Evolutionary conservation across 768 basidiomycete species (phyloP).

Genomic region (Mycena indigotica): DNA sequence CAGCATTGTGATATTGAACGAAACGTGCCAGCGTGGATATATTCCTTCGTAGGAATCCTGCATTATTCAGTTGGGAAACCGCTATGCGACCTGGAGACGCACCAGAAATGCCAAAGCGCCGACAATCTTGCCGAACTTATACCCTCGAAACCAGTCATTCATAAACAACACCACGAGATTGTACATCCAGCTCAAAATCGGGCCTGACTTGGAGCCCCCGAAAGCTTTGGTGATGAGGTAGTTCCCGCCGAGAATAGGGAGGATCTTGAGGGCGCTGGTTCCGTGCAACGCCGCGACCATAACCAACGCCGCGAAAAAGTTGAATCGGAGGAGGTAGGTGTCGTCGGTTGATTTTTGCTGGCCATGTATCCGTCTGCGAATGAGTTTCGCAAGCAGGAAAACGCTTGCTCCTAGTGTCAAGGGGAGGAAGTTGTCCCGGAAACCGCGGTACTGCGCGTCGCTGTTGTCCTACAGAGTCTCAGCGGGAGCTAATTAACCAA

Average conservation of each 20-base stretch:
- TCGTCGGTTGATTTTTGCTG: conserved; percentile 26
- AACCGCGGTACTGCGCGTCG: conserved; percentile 87
- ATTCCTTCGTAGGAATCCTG: conserved; percentile 73
- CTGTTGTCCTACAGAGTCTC: conserved; percentile 74
- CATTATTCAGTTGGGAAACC: neutral
- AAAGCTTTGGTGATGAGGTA: conserved; percentile 59
- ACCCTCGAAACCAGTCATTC: conserved; percentile 79
- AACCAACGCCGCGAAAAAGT: conserved; percentile 58
- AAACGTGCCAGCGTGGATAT: conserved; percentile 90
- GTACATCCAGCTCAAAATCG: conserved; percentile 72
- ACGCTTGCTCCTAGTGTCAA: conserved; percentile 49
- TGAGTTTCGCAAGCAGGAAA: conserved; percentile 59
- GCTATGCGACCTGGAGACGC: conserved; percentile 26
- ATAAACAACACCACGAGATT: conserved; percentile 73
- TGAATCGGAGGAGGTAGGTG: conserved; percentile 54
- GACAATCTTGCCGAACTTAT: conserved; percentile 60
- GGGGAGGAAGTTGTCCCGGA: conserved; percentile 76
- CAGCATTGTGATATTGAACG: conserved; percentile 95
- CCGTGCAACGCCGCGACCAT: conserved; percentile 83
- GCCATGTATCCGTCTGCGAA: conserved; percentile 42
- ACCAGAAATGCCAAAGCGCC: conserved; percentile 64
- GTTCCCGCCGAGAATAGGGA: conserved; percentile 70
- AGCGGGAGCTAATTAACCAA: conserved; percentile 3
- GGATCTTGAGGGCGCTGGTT: conserved; percentile 73
- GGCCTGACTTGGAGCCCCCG: conserved; percentile 46